Base-by-base conservation (phyloP, 176 grass and related monocot species). In the Oryza brachyantha region DNA sequence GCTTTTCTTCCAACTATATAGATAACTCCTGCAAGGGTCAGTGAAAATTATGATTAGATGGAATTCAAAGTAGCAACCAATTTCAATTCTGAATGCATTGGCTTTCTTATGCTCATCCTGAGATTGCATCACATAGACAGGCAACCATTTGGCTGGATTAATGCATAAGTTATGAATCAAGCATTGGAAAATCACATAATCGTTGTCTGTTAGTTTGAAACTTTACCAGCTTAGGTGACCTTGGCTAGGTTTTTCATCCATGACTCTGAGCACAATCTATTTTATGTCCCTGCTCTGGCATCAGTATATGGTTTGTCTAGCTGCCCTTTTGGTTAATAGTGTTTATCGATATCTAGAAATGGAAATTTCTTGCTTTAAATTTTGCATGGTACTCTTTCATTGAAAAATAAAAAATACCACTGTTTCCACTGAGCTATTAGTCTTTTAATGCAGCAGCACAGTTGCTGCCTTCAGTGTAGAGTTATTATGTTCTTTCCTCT, bases 1-100 rank as follows among this genome's bases (percentile, higher is more conserved):
- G 27, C 77, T 72, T 66, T 40, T 32, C 29, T 81, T 89, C 64
- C 22, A 65, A 66, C 31, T 70, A 61, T 84, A 42, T 81, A 66
- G 36, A 13, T 29, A 73, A 48, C 50, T 79, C 41, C 2, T 70
- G 10, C 21, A 36, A 84, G 7, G 16, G 21, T 2, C 16, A 5
- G 45, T 64, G 32, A 28, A 14, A 54, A 55, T 63, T 76, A 60
- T 14, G 32, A 64, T 54, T 71, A 25, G 28, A 48, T 81, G 16
- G 14, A 72, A 48, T 28, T 7, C 28, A 64, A 34, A 5, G 2
- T 76, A 38, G n/a, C 60, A 29, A 76, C 37, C 19, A 41, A 35
- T 28, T 29, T 58, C 7, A 46, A 2, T 50, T 34, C 7, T 64
- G 1, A 1, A 1, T 11, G 59, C 17, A 70, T 64, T 71, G 72